phyloP scores from a whole-genome alignment of 2,329 filamentous ascomycete species.

The Penicillium sclerotigenum region DNA sequence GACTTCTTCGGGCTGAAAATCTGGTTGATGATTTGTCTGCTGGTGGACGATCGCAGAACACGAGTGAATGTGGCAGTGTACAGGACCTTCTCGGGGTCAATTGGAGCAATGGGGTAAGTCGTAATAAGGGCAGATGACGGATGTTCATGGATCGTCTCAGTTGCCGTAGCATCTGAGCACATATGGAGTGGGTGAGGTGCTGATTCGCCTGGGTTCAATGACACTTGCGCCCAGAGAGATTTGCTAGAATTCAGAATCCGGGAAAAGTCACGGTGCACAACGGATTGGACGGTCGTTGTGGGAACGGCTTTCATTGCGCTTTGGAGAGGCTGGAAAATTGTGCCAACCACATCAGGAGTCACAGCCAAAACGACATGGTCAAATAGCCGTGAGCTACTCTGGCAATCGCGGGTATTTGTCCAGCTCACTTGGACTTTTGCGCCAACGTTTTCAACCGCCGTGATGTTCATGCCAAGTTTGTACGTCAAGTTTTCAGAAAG shows the following conservation, averaged over 20 bases:
- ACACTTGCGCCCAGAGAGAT: conserved; percentile 6
- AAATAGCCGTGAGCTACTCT: conserved; percentile 40
- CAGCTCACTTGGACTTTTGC: conserved; percentile 21
- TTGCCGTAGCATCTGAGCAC: conserved; percentile 1
- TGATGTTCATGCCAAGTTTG: conserved; percentile 37
- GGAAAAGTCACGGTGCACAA: conserved; percentile 38
- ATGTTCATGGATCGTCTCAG: conserved; percentile 8
- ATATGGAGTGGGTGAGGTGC: conserved; percentile 7
- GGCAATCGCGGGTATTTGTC: conserved; percentile 9
- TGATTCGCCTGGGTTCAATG: neutral
- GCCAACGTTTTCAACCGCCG: conserved; percentile 17
- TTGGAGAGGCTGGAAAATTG: conserved; percentile 46
- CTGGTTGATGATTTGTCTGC: conserved; percentile 6
- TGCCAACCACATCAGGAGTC: conserved; percentile 50
- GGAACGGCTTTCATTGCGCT: conserved; percentile 18
- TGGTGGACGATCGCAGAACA: conserved; percentile 7
- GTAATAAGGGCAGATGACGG: conserved; percentile 8
- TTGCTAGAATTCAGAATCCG: conserved; percentile 8
- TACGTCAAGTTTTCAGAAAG: conserved; percentile 45
- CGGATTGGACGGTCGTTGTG: conserved; percentile 39
- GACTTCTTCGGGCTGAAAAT: neutral
- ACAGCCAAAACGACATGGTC: conserved; percentile 55
- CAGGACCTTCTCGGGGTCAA: conserved; percentile 5
- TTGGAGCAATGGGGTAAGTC: conserved; percentile 3
- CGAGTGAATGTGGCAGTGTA: conserved; percentile 11